Evolutionary conservation across 805 yeast species (phyloP), one percentile per base, ranked within the genome.

Genomic region (Pichia occidentalis): DNA sequence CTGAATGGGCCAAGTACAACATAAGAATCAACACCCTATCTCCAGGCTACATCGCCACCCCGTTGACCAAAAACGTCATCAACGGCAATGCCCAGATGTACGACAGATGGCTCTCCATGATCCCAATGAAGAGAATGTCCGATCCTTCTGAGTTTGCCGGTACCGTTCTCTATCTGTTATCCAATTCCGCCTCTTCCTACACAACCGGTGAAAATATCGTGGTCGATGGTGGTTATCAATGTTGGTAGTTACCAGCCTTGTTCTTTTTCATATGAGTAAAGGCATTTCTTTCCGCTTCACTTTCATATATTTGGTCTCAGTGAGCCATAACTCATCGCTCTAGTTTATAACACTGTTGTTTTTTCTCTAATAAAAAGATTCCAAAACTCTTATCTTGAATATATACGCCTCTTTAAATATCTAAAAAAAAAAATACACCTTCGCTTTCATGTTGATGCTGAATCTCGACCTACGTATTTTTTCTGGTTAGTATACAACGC

Each of bases 141-240:
- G 85, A 80, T 52, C 90, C 92, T 45, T 71, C 77, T 55, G 94
- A 84, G 62, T 81, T 83, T 56, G 81, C 80, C 27, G 94, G 94
- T 27, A 70, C 85, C 24, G 68, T 81, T 40, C 64, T 85, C 46
- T 85, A 80, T 68, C 69, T 84, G 65, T 78, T 88, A 19, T 71
- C 83, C 26, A 73, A 75, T 40, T 50, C 74, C 33, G 92, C 90
- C 7, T 73, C 84, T 25, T 69, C 81, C 14, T 85, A 84, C 68
- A 82, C 90, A 42, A 84, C 94, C 12, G 95, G 94, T 53, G 80
- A 82, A 57, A 83, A 84, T 61, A 61, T 85, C 61, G 76, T 80
- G 22, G 90, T 82, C 40, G 94, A 85, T 56, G 94, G 94, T 54
- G 95, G 94, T 41, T 85, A 83, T 68, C 80, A 80, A 50, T 79